phyloP scores from a whole-genome alignment of 495 filamentous ascomycete genomes.

The Penicillium steckii region DNA sequence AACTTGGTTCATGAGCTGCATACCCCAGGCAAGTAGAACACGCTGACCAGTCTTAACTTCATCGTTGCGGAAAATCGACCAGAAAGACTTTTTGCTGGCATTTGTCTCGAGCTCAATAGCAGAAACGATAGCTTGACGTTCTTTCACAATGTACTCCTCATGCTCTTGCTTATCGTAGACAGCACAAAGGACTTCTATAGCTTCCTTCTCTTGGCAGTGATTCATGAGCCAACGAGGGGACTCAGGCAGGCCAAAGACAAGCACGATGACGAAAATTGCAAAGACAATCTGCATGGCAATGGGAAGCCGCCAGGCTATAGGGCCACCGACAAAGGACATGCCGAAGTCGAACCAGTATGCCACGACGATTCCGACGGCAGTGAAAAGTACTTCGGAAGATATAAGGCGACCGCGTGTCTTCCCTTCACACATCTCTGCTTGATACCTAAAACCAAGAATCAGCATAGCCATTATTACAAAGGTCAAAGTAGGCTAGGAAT shows the following conservation, averaged over 20 bases:
- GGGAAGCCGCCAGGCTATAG: slow-evolving; percentile 48
- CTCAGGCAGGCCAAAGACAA: slow-evolving; percentile 43
- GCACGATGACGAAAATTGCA: slow-evolving; percentile 36
- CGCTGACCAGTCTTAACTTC: slow-evolving; percentile 52
- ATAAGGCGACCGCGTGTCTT: slow-evolving; percentile 43
- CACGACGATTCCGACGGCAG: slow-evolving; percentile 38
- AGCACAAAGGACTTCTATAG: slow-evolving; percentile 51
- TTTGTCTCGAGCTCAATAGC: slow-evolving; percentile 43
- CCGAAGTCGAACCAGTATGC: slow-evolving; percentile 54
- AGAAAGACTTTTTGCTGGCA: slow-evolving; percentile 40
- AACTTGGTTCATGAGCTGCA: slow-evolving; percentile 51
- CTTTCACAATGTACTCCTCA: slow-evolving; percentile 42
- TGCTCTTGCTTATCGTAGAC: slow-evolving; percentile 43
- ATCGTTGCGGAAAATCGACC: slow-evolving; percentile 48
- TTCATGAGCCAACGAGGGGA: slow-evolving; percentile 46
- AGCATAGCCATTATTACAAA: background rate
- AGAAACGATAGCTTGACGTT: slow-evolving; percentile 47
- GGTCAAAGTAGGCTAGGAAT: background rate
- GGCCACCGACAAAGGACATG: slow-evolving; percentile 37
- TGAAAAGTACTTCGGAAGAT: slow-evolving; percentile 45
- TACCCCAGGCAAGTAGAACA: slow-evolving; percentile 51
- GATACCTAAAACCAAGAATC: slow-evolving; percentile 2
- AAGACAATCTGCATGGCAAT: slow-evolving; percentile 48
- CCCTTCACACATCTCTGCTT: slow-evolving; percentile 40
- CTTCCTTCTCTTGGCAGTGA: slow-evolving; percentile 46